Evolutionary conservation across 305 asterid species (phyloP).

Genomic region (Lippia alba): DNA sequence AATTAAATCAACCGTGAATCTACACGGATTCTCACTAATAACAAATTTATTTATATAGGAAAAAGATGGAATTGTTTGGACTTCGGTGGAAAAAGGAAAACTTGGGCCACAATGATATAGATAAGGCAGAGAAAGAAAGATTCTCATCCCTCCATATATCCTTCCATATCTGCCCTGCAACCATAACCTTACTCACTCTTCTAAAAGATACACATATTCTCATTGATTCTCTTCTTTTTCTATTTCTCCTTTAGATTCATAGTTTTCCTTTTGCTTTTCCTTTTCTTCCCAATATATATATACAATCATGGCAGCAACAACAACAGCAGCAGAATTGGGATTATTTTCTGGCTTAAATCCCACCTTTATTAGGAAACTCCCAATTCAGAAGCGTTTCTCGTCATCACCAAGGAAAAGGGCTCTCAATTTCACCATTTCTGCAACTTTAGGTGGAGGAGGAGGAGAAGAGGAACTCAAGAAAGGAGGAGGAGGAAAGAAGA

Average conservation of each 20-base stretch:
- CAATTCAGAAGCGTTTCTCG: conserved; percentile 27
- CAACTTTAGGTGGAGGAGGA: conserved; percentile 27
- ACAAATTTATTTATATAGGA: too few species aligned
- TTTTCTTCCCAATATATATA: too few species aligned
- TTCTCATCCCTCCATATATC: background rate
- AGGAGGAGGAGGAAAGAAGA: conserved; percentile 53
- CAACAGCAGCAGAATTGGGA: conserved; percentile 40
- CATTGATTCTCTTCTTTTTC: too few species aligned
- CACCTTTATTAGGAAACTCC: conserved; percentile 33
- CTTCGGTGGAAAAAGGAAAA: background rate
- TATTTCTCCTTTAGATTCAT: too few species aligned
- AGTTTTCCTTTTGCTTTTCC: too few species aligned
- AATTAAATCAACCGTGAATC: too few species aligned
- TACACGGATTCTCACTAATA: too few species aligned
- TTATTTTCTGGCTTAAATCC: conserved; percentile 34
- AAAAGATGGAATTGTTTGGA: background rate
- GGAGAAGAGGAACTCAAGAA: conserved; percentile 57
- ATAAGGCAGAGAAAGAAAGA: background rate
- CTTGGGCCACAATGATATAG: background rate
- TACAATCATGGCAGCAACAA: background rate
- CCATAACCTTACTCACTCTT: background rate
- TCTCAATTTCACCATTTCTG: conserved; percentile 19
- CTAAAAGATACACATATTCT: background rate
- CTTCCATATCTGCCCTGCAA: background rate
- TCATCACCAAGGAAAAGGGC: too few species aligned